Conservation (phyloP, 2,329 filamentous ascomycete genomes). For the Pseudogymnoascus sp. region DNA sequence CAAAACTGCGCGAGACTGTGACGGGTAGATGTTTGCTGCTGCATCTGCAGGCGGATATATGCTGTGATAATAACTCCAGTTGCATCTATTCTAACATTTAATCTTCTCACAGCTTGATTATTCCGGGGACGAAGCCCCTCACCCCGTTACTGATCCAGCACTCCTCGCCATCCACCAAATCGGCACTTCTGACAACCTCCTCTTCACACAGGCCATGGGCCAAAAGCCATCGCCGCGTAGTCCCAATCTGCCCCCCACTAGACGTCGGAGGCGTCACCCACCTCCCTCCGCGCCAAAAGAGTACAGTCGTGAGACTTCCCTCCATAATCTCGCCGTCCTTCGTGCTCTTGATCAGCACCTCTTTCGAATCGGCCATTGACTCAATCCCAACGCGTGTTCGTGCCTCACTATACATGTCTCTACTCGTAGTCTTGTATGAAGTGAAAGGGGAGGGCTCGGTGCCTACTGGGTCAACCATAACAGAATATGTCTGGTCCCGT, state of each 20-base stretch:
- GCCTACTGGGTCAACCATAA: constrained; percentile 44
- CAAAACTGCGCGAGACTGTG: background rate
- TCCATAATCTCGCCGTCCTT: constrained; percentile 66
- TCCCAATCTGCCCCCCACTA: constrained; percentile 75
- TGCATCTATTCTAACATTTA: background rate
- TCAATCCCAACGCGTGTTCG: constrained; percentile 52
- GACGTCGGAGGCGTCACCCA: constrained; percentile 80
- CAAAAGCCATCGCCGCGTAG: constrained; percentile 76
- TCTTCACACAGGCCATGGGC: constrained; percentile 63
- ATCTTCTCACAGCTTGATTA: constrained; percentile 19
- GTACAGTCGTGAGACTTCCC: constrained; percentile 73
- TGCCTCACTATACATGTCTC: constrained; percentile 64
- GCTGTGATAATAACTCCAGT: background rate
- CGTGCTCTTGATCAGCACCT: constrained; percentile 68
- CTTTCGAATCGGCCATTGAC: constrained; percentile 42
- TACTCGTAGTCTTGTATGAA: constrained; percentile 74
- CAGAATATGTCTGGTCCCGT: constrained; percentile 32
- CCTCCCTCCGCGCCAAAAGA: constrained; percentile 61
- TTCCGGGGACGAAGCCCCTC: constrained; percentile 61
- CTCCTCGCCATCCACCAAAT: constrained; percentile 63
- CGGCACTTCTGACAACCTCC: constrained; percentile 49
- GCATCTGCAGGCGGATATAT: background rate
- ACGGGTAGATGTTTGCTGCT: background rate
- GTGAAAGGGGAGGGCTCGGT: constrained; percentile 59
- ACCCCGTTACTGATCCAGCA: constrained; percentile 89